A percentile compares a stretch with the other conserved stretches of the same genome.
Conservation (phyloP, 2,329 filamentous ascomycete species). For the Grosmannia serpens region DNA sequence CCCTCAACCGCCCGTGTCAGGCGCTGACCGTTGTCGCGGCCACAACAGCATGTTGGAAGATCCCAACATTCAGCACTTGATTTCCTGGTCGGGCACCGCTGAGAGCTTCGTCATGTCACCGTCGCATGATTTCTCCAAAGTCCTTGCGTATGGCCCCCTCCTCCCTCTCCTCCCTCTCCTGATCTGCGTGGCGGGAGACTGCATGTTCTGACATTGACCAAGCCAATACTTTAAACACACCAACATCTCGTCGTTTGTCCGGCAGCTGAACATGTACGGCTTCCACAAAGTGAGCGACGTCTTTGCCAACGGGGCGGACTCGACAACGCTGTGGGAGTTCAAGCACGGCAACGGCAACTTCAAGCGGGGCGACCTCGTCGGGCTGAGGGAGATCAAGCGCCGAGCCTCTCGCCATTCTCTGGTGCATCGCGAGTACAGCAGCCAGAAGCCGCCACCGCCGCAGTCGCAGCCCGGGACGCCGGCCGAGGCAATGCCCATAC, state of each 20-base stretch:
- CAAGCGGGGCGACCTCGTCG: conserved; percentile 84
- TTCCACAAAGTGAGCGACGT: conserved; percentile 99
- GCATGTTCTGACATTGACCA: conserved; percentile 11
- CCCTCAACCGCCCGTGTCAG: neutral
- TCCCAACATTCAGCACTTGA: conserved; percentile 81
- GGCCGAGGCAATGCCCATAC: conserved; percentile 63
- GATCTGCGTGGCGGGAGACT: neutral
- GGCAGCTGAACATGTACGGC: conserved; percentile 98
- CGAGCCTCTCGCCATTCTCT: conserved; percentile 85
- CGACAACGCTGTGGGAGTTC: conserved; percentile 94
- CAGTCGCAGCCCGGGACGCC: conserved; percentile 71
- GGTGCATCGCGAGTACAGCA: conserved; percentile 82
- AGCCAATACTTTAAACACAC: conserved; percentile 99
- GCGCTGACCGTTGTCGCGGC: neutral
- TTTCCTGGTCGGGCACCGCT: conserved; percentile 86
- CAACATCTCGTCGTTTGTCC: conserved; percentile 96
- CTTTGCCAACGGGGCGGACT: conserved; percentile 89
- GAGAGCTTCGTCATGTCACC: conserved; percentile 99
- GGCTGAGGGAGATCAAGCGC: conserved; percentile 88
- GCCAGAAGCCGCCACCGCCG: conserved; percentile 58
- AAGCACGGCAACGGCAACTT: conserved; percentile 97
- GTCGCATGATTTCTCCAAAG: conserved; percentile 94
- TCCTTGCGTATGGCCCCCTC: conserved; percentile 63
- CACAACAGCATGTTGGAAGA: conserved; percentile 90
- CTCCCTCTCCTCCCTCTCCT: neutral